Evolutionary conservation across 1,284 basidiomycete genomes (phyloP).

Genomic region (Pseudozyma thailandica): DNA sequence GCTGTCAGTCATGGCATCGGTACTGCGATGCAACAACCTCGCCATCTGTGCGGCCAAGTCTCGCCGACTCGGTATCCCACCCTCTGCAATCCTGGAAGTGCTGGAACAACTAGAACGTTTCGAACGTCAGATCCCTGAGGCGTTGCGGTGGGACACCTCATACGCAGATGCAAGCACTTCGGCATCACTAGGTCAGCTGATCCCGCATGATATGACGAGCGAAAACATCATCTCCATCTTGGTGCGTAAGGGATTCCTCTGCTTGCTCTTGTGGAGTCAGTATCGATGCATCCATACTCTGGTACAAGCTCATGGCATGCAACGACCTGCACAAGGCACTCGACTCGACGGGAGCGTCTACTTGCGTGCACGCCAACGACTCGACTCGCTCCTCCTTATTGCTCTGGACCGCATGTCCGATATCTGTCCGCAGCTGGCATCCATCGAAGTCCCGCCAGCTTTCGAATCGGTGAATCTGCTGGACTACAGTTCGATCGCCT

Average conservation of each 20-base stretch:
- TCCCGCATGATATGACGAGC: conserved; percentile 20
- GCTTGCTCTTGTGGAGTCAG: conserved; percentile 32
- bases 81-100: conserved; percentile 30
- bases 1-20: conserved; percentile 29
- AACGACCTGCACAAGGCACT: conserved; percentile 19
- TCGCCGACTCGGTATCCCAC: conserved; percentile 32
- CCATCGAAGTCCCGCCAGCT: conserved; percentile 25
- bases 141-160: conserved; percentile 21
- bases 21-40: conserved; percentile 33
- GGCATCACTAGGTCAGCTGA: conserved; percentile 14
- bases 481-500: conserved; percentile 40
- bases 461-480: conserved; percentile 32
- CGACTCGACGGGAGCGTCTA: conserved; percentile 22
- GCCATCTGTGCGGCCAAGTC: conserved; percentile 36
- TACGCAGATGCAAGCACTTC: conserved; percentile 1
- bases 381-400: conserved; percentile 29
- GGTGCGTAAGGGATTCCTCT: conserved; percentile 36
- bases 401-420: conserved; percentile 35
- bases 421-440: conserved; percentile 31
- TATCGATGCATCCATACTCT: conserved; percentile 36
- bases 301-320: conserved; percentile 29
- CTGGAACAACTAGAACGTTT: conserved; percentile 37
- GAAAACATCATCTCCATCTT: conserved; percentile 41
- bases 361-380: conserved; percentile 26
- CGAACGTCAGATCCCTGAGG: conserved; percentile 37